A percentile compares a stretch with the other conserved stretches of the same genome.
phyloP scores from a whole-genome alignment of 352 stramenopile species.

The Hyaloperonospora arabidopsidis region DNA sequence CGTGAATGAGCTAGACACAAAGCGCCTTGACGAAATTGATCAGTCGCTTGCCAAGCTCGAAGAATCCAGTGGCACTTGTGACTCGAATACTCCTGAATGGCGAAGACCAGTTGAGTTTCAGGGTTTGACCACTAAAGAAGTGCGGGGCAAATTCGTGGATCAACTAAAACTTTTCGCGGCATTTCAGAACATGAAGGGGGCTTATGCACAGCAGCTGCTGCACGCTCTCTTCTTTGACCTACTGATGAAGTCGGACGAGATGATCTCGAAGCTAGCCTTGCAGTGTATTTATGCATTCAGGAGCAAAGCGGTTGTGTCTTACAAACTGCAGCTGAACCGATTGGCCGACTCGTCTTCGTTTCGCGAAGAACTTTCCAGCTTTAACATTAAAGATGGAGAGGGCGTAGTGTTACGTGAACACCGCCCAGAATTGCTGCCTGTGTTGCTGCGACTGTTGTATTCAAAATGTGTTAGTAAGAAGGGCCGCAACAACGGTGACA shows the following conservation, averaged over 20 bases:
- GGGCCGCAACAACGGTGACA: slow-evolving; percentile 74
- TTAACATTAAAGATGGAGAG: slow-evolving; percentile 70
- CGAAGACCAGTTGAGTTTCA: slow-evolving; percentile 23
- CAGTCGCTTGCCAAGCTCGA: slow-evolving; percentile 40
- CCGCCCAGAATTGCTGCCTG: slow-evolving; percentile 62
- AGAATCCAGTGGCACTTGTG: slow-evolving; percentile 6
- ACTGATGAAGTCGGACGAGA: slow-evolving; percentile 85
- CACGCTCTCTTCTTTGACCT: slow-evolving; percentile 84
- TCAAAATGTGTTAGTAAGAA: slow-evolving; percentile 87
- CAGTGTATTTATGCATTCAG: slow-evolving; percentile 83
- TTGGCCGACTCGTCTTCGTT: slow-evolving; percentile 78
- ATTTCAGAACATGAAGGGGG: slow-evolving; percentile 85
- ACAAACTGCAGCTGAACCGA: slow-evolving; percentile 80
- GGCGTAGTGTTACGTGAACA: slow-evolving; percentile 76
- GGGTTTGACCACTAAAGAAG: slow-evolving; percentile 59
- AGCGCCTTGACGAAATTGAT: slow-evolving; percentile 38
- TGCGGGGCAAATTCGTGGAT: slow-evolving; percentile 74
- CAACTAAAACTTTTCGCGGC: slow-evolving; percentile 73
- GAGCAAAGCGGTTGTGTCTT: slow-evolving; percentile 71
- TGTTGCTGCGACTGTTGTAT: slow-evolving; percentile 86
- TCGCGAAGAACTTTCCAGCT: slow-evolving; percentile 86
- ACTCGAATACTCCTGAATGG: slow-evolving; percentile 27
- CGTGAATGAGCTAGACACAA: slow-evolving; percentile 53
- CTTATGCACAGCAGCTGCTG: slow-evolving; percentile 69
- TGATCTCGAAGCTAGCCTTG: slow-evolving; percentile 79